These are phyloP conservation scores for Cryphonectria parasitica DNA, from an alignment of 2,329 filamentous ascomycete genomes.

Conservation along the genomic window DNA sequence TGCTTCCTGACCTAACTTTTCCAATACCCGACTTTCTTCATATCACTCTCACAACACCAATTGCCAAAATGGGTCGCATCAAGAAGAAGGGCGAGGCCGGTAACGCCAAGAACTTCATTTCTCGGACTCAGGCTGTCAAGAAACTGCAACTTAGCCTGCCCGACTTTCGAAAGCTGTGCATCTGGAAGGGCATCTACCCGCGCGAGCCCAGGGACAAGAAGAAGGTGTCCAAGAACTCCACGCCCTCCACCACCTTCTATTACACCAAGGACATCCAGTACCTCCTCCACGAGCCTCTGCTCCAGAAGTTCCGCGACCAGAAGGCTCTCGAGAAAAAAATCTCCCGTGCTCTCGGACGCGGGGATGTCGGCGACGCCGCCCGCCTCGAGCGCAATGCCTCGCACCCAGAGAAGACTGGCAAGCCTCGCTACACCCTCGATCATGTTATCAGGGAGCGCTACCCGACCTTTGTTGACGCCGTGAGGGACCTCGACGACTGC, in stretches of 20 bases:
- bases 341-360: slow-evolving; percentile 84
- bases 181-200: slow-evolving; percentile 99
- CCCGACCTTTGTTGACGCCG: slow-evolving; percentile 91
- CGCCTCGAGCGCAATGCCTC: slow-evolving; percentile 85
- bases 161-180: slow-evolving; percentile 97
- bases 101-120: slow-evolving; percentile 98
- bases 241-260: slow-evolving; percentile 89
- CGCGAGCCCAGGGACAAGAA: slow-evolving; percentile 96
- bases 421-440: slow-evolving; percentile 87
- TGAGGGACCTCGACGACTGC: slow-evolving; percentile 94
- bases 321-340: slow-evolving; percentile 99
- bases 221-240: slow-evolving; percentile 91
- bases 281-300: slow-evolving; percentile 91
- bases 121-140: slow-evolving; percentile 92
- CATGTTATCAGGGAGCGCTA: slow-evolving; percentile 98
- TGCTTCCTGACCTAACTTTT: neutral
- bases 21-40: slow-evolving; percentile 26
- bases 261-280: slow-evolving; percentile 97
- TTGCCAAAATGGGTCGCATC: slow-evolving; percentile 66
- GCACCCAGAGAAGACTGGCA: slow-evolving; percentile 87
- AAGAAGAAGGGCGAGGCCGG: slow-evolving; percentile 94
- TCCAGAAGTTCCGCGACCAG: slow-evolving; percentile 95
- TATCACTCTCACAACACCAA: neutral
- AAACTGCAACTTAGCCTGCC: slow-evolving; percentile 97
- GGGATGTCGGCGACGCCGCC: slow-evolving; percentile 86